Percentiles rank a stretch among this genome's conserved stretches.
Evolutionary conservation across 2,329 filamentous ascomycete species (phyloP).

Genomic region (Fusarium luffae): DNA sequence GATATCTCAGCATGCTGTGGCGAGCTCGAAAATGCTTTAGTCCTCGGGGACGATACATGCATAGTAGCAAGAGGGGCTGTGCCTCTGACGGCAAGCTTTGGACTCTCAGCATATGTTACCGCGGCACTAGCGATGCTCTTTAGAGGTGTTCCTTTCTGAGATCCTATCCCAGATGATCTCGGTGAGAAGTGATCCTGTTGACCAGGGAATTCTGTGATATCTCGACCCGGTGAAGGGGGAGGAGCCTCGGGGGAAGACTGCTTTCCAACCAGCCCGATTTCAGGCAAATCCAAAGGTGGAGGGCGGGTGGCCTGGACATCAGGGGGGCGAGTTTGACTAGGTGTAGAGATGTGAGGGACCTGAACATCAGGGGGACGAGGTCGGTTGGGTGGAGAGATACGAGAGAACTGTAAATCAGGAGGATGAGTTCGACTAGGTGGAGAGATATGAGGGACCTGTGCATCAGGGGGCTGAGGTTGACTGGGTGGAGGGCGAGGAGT

Average conservation of each 20-base stretch:
- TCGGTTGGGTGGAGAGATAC: background rate
- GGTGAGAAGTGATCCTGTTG: background rate
- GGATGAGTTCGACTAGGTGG: background rate
- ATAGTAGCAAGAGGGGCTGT: background rate
- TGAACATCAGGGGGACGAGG: background rate
- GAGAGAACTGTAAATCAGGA: background rate
- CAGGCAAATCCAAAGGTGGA: conserved; percentile 32
- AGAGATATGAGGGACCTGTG: background rate
- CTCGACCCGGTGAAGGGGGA: background rate
- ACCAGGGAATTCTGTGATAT: background rate
- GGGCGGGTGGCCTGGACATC: background rate
- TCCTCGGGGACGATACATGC: background rate
- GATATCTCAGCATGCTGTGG: background rate
- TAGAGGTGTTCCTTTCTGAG: background rate
- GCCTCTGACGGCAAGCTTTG: background rate
- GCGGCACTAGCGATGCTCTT: background rate
- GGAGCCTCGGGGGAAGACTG: background rate
- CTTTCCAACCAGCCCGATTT: conserved; percentile 21
- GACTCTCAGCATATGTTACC: background rate
- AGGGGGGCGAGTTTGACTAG: background rate
- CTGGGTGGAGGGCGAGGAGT: background rate
- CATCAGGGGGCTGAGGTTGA: background rate
- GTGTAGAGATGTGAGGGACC: background rate
- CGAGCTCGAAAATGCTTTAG: background rate
- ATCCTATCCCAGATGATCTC: background rate